phyloP scores from a whole-genome alignment of 129 eudicot species.

The Calendula officinalis region DNA sequence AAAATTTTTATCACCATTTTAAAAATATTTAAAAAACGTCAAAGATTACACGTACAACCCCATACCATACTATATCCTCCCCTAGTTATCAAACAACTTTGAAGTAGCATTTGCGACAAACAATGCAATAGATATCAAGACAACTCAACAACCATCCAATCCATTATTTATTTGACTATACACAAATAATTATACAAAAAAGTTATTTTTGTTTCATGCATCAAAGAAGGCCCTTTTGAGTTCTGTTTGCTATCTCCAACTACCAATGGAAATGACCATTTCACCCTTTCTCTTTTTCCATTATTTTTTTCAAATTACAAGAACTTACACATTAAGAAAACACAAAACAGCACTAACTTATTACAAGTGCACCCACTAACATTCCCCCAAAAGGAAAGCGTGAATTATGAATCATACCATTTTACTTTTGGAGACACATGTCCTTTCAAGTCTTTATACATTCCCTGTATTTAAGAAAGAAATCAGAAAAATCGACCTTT shows the following conservation, averaged over 20 bases:
- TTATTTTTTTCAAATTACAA: constrained; percentile 7
- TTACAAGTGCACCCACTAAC: constrained; percentile 23
- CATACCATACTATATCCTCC: too few relatives aligned
- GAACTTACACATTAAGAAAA: constrained; percentile 34
- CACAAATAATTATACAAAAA: constrained; percentile 35
- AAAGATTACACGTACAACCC: too few relatives aligned
- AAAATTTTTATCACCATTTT: too few relatives aligned
- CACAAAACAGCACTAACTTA: constrained; percentile 20
- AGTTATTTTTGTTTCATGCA: constrained; percentile 27
- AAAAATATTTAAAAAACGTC: too few relatives aligned
- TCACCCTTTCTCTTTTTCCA: constrained; percentile 13
- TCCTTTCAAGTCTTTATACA: constrained; percentile 34
- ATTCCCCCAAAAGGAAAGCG: constrained; percentile 27
- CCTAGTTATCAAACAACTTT: constrained; percentile 20
- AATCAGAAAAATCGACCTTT: background rate
- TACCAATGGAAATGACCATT: constrained; percentile 34
- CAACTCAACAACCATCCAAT: constrained; percentile 28
- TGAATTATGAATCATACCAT: constrained; percentile 34
- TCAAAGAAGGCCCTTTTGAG: constrained; percentile 14
- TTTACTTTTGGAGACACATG: constrained; percentile 27
- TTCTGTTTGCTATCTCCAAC: constrained; percentile 25
- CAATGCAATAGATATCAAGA: constrained; percentile 24
- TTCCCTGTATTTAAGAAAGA: constrained; percentile 13
- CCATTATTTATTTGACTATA: constrained; percentile 28
- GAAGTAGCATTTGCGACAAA: constrained; percentile 9